Evolutionary conservation across 192 early-diverging fungal species (phyloP), one percentile per base, ranked within the genome.

Genomic region (Polychytrium aggregatum): DNA sequence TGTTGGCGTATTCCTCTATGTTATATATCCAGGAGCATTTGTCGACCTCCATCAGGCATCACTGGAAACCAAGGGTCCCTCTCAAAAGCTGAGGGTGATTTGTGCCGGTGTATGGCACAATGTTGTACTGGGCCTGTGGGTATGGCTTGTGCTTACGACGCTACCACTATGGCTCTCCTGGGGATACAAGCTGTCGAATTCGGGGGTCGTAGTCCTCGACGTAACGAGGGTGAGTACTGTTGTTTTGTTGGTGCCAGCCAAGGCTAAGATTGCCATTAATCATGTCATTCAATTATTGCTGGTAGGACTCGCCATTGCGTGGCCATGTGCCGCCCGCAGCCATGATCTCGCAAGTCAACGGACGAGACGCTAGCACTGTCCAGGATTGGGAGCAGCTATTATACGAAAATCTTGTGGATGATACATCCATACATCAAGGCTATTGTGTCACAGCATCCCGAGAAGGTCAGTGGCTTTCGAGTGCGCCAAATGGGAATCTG

Each of bases 21-120:
- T 82, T 40, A 56, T 86, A 31, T 86, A 79, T 55, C 84, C 84
- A 1, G 84, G 84, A 52, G 84, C 84, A 26, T 86, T 86, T 72
- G 84, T 86, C 40, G 69, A 79, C 44, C 52, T 86, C 22, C 63
- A 68, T 1, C 47, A 68, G 3, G 52, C 66, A 25, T 44, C 52
- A 20, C 42, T 86, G 22, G 40, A 52, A 14, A 37, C 60, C 16
- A 48, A 75, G 28, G 53, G 62, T 3, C 67, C 78, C 16, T 22
- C 62, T 0, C 55, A 63, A 30, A 70, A 74, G 38, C 58, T 86
- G 24, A 56, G 67, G 21, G 74, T 86, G 22, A 63, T 81, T 3
- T 86, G 83, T 53, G 84, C 83, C 0, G 84, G 84, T 21, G 83
- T 86, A 0, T 84, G 79, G 81, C 81, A 86, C 44, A 86, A 86